phyloP scores from a whole-genome alignment of 805 yeast species.

The Wickerhamomyces hampshirensis region DNA sequence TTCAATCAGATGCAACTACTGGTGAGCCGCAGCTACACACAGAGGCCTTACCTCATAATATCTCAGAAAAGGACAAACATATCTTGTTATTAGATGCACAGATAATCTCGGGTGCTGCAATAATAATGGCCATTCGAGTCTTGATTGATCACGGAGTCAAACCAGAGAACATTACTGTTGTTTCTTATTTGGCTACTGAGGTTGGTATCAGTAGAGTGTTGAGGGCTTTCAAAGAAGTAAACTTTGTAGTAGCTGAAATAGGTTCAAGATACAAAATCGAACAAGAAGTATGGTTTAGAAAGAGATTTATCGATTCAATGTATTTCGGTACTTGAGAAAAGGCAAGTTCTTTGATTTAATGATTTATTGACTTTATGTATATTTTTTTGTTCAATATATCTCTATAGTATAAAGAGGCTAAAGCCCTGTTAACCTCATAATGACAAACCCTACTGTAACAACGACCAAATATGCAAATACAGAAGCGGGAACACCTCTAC shows the following conservation, averaged over 20 bases:
- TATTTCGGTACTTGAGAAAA: conserved; percentile 75
- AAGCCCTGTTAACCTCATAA: conserved; percentile 57
- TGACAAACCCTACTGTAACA: conserved; percentile 72
- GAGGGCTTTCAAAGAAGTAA: conserved; percentile 61
- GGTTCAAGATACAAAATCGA: conserved; percentile 45
- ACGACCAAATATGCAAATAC: conserved; percentile 67
- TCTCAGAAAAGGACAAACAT: conserved; percentile 27
- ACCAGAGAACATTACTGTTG: conserved; percentile 57
- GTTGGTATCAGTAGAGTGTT: conserved; percentile 68
- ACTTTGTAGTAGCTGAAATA: conserved; percentile 64
- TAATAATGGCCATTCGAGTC: conserved; percentile 90
- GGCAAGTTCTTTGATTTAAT: no score
- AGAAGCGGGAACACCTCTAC: conserved; percentile 88
- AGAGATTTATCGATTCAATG: conserved; percentile 65
- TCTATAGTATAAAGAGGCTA: conserved; percentile 18
- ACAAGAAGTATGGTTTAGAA: conserved; percentile 54
- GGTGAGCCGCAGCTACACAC: conserved; percentile 94
- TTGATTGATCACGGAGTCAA: conserved; percentile 73
- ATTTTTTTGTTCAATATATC: no score
- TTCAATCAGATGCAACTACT: conserved; percentile 81
- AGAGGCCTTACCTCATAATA: conserved; percentile 57
- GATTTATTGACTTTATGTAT: no score
- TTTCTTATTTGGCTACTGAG: conserved; percentile 73
- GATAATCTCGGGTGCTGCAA: conserved; percentile 86
- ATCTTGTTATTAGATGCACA: conserved; percentile 82